Evolutionary conservation across 177 flowering plant genomes (phyloP), one percentile per base, ranked within the genome.

Genomic region (Telopea speciosissima): DNA sequence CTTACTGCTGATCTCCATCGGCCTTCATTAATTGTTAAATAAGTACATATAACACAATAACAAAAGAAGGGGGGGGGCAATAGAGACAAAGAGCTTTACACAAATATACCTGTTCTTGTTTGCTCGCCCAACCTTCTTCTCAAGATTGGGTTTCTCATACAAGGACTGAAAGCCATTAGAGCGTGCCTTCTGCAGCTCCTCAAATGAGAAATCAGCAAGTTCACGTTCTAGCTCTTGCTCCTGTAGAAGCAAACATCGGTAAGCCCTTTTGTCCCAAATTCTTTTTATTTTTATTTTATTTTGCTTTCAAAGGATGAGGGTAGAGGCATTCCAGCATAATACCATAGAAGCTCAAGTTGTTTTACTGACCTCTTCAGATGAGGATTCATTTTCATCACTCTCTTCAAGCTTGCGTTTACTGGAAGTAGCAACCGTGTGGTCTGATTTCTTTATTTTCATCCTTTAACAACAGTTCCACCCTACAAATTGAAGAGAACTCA

Each of bases 1-100:
- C 79, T 86, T 93, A 85, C 89, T 77, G 68, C 89, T 93, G 56
- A 79, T 84, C 82, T 93, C 98, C 87, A 77, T 85, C 24, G 97
- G 98, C 87, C 98, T 92, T 64, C 77, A 82, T 19, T 69, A 60
- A 65, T 9, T 80, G 22, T 74, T 24, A 9, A 67, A 72, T 9
- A 26, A 77, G 24, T 19, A 61, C 21, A 63, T 11, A 31, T 13
- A 36, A 14, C 58, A 21, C n/a, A 49, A 25, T 63, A 44, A 58
- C 21, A 19, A 33, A 8, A 68, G 70, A 36, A 8, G 8, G 40
- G 40, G 9, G 9, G 1, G 40, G 8, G 40, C 9, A 26, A 59
- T 23, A 26, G 40, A 72, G 36, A n/a, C 59, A 2, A 28, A 73
- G 22, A 19, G 3, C 56, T 36, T 42, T 19, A 19, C 5, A 65